phyloP scores from a whole-genome alignment of 176 grass and related monocot species.

The Zoysia pacifica region DNA sequence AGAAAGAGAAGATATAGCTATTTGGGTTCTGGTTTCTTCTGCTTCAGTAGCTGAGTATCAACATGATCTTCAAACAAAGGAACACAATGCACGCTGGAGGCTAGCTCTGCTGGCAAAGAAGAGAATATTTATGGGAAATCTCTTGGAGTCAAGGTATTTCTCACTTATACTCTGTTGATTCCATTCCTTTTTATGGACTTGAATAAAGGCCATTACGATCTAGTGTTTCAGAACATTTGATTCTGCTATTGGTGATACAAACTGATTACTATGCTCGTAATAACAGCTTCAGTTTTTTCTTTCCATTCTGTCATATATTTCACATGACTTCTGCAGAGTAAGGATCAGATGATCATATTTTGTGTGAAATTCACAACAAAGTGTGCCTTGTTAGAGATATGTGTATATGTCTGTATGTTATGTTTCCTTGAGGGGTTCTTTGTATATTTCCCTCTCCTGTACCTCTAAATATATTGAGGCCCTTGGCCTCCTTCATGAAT shows the following conservation, averaged over 20 bases:
- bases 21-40: slow-evolving; percentile 85
- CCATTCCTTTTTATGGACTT: slow-evolving; percentile 25
- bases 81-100: slow-evolving; percentile 62
- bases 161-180: slow-evolving; percentile 17
- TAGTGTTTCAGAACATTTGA: background rate
- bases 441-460: too few relatives aligned
- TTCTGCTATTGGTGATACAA: slow-evolving; percentile 10
- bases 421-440: too few relatives aligned
- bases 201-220: slow-evolving; percentile 11
- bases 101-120: slow-evolving; percentile 69
- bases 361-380: too few relatives aligned
- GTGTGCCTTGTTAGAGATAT: too few relatives aligned
- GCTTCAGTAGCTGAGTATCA: slow-evolving; percentile 66
- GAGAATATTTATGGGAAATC: slow-evolving; percentile 57
- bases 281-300: too few relatives aligned
- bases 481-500: too few relatives aligned
- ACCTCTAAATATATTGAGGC: too few relatives aligned
- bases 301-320: too few relatives aligned
- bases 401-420: too few relatives aligned
- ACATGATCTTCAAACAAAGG: slow-evolving; percentile 51
- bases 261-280: background rate
- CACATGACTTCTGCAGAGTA: too few relatives aligned
- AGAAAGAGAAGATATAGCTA: slow-evolving; percentile 61
- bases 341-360: too few relatives aligned
- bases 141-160: slow-evolving; percentile 84